phyloP scores from a whole-genome alignment of 2,329 filamentous ascomycete species.

The Cladophialophora carrionii region DNA sequence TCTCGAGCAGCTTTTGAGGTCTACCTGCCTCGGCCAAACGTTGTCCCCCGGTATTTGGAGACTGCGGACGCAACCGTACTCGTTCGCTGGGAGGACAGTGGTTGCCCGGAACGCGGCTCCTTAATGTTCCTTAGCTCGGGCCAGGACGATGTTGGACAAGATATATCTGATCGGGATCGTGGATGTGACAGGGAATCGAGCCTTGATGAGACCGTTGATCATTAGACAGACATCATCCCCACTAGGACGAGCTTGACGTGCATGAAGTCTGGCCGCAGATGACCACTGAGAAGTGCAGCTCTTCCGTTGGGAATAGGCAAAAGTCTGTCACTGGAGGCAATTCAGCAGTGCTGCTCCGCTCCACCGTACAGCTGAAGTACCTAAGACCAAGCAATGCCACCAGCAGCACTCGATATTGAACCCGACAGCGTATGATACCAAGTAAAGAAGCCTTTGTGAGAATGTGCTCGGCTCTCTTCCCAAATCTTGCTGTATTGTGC shows the following conservation, averaged over 20 bases:
- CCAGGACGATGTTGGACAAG: neutral
- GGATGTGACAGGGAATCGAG: neutral
- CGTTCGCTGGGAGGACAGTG: neutral
- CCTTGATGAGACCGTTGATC: neutral
- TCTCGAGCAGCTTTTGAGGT: neutral
- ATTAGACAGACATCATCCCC: neutral
- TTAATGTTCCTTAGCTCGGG: neutral
- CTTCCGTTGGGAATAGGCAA: neutral
- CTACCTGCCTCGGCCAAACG: neutral
- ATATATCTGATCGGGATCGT: neutral
- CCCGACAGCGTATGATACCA: neutral
- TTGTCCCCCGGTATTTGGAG: neutral
- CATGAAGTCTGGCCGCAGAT: neutral
- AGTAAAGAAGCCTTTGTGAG: neutral
- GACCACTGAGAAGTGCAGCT: neutral
- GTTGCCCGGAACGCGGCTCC: neutral
- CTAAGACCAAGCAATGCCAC: neutral
- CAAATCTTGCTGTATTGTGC: too few relatives aligned
- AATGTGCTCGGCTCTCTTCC: neutral
- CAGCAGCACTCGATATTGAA: neutral
- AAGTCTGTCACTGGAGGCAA: neutral
- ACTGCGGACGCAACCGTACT: conserved; percentile 1
- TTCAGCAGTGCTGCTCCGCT: neutral
- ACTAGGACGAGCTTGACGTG: neutral
- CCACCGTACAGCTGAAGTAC: neutral